Conservation (phyloP, 495 filamentous ascomycete species). For the Friedmanniomyces simplex region DNA sequence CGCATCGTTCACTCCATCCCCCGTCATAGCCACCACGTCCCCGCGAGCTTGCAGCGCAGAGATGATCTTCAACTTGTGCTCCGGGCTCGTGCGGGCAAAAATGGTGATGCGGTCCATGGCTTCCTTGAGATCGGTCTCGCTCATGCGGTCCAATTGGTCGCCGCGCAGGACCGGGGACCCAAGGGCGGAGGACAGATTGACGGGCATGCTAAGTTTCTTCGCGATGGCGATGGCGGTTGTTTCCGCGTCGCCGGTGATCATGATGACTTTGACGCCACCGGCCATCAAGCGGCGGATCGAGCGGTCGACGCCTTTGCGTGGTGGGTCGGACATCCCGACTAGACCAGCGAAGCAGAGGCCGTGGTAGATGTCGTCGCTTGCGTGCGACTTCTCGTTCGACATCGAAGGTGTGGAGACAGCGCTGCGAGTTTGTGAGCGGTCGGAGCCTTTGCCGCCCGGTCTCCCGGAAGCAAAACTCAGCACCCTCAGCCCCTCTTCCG, state of each 20-base stretch:
- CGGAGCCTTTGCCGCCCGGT: too few species aligned
- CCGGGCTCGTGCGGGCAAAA: constrained; percentile 90
- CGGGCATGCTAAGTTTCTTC: constrained; percentile 82
- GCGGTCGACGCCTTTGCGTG: constrained; percentile 75
- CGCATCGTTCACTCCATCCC: constrained; percentile 95
- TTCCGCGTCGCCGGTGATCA: constrained; percentile 97
- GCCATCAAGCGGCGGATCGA: constrained; percentile 86
- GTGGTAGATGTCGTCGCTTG: constrained; percentile 63
- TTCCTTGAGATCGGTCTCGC: constrained; percentile 65
- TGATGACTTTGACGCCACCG: constrained; percentile 89
- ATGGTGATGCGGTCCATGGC: constrained; percentile 82
- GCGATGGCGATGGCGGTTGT: constrained; percentile 90
- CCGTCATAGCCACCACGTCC: constrained; percentile 98
- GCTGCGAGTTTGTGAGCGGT: constrained; percentile 35
- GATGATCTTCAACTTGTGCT: constrained; percentile 97
- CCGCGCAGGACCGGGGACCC: constrained; percentile 62
- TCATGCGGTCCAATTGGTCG: constrained; percentile 86
- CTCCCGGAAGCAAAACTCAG: constrained; percentile 82
- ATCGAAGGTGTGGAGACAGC: constrained; percentile 33
- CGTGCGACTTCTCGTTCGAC: constrained; percentile 1
- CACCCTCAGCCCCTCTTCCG: constrained; percentile 79
- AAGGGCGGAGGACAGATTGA: constrained; percentile 35
- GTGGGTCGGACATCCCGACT: constrained; percentile 95
- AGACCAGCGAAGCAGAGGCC: constrained; percentile 82
- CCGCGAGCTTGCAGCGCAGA: constrained; percentile 81